These are phyloP conservation scores for Paramecium tetraurelia DNA, from an alignment of 73 alveolate species.

Conservation along the genomic window DNA sequence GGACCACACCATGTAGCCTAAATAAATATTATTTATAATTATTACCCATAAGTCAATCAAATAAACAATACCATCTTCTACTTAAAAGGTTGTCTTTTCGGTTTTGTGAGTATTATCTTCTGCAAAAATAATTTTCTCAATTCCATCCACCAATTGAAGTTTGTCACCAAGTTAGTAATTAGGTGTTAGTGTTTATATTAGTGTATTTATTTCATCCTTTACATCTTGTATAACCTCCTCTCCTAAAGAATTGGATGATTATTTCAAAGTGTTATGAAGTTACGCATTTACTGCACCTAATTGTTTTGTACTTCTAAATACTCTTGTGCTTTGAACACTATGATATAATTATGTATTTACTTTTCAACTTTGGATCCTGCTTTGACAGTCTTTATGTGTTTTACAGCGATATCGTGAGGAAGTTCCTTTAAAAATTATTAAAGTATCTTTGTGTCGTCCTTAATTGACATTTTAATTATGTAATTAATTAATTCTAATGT, in stretches of 20 bases:
- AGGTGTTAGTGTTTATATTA: neutral
- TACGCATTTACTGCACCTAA: neutral
- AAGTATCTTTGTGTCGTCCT: neutral
- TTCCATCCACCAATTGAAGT: neutral
- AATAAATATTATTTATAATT: neutral
- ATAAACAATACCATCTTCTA: neutral
- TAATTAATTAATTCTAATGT: neutral
- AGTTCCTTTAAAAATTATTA: neutral
- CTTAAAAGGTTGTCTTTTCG: neutral
- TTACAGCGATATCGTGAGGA: neutral
- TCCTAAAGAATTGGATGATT: neutral
- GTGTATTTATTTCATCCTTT: neutral
- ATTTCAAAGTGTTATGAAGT: neutral
- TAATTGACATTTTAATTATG: neutral
- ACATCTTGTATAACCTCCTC: neutral
- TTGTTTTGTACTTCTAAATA: neutral
- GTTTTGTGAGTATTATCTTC: neutral
- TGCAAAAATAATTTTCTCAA: neutral
- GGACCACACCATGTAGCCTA: constrained; percentile 50
- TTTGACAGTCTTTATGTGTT: neutral
- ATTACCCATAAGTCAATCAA: constrained; percentile 10
- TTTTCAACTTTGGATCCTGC: neutral
- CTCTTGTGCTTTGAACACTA: neutral
- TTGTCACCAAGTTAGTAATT: neutral
- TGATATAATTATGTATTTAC: neutral